Evolutionary conservation across 306 rosid species (phyloP).

Genomic region (Cucumis sativus): Cucumber_9930_V3 NC_026655.2:16269501-16270000

Average conservation of each 20-base stretch:
- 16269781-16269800: background rate
- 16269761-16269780: slow-evolving; percentile 11
- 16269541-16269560: slow-evolving; percentile 30
- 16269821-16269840: background rate
- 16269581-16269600: slow-evolving; percentile 34
- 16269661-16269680: background rate
- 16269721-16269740: background rate
- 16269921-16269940: background rate
- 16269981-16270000: background rate
- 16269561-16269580: slow-evolving; percentile 36
- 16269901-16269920: background rate
- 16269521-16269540: slow-evolving; percentile 9
- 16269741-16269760: background rate
- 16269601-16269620: slow-evolving; percentile 76
- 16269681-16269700: background rate
- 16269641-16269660: background rate
- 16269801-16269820: background rate
- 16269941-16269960: background rate
- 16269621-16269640: slow-evolving; percentile 1
- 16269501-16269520: slow-evolving; percentile 38
- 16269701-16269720: background rate
- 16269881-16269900: background rate
- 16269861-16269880: background rate
- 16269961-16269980: background rate
- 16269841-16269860: background rate